These are phyloP conservation scores for Pisolithus thermaeus DNA, from an alignment of 1,284 basidiomycete genomes.

Conservation along the genomic window DNA sequence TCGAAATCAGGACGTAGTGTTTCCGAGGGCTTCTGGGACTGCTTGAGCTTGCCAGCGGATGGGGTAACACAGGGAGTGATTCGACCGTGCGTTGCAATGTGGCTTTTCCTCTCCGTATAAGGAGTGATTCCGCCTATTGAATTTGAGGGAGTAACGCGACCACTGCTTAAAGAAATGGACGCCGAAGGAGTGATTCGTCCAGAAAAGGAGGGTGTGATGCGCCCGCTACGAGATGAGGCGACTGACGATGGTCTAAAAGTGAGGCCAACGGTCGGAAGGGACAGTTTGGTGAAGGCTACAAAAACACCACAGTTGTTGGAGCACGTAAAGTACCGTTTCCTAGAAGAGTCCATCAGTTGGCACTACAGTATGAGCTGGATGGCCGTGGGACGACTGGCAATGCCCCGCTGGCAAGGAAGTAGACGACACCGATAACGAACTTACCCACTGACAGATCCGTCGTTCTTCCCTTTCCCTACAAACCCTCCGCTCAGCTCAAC, in stretches of 20 bases:
- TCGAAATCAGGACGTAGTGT: slow-evolving; percentile 31
- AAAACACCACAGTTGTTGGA: slow-evolving; percentile 88
- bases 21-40: slow-evolving; percentile 20
- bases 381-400: too few species aligned
- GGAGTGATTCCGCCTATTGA: slow-evolving; percentile 36
- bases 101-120: slow-evolving; percentile 22
- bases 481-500: slow-evolving; percentile 86
- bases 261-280: slow-evolving; percentile 61
- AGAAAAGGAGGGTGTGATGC: slow-evolving; percentile 44
- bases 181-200: slow-evolving; percentile 43
- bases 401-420: not conserved
- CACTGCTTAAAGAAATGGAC: slow-evolving; percentile 35
- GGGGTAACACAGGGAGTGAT: slow-evolving; percentile 37
- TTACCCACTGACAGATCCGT: slow-evolving; percentile 86
- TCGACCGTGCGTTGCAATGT: slow-evolving; percentile 29
- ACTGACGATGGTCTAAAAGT: slow-evolving; percentile 71
- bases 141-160: slow-evolving; percentile 41
- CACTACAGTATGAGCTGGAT: not conserved
- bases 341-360: slow-evolving; percentile 22
- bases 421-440: slow-evolving; percentile 27
- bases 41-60: slow-evolving; percentile 28
- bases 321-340: slow-evolving; percentile 85
- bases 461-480: slow-evolving; percentile 92
- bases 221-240: slow-evolving; percentile 64
- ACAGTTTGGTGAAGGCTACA: slow-evolving; percentile 77